Base-by-base conservation (phyloP, 345 rosid genomes). In the Clarkia xantiana region DNA sequence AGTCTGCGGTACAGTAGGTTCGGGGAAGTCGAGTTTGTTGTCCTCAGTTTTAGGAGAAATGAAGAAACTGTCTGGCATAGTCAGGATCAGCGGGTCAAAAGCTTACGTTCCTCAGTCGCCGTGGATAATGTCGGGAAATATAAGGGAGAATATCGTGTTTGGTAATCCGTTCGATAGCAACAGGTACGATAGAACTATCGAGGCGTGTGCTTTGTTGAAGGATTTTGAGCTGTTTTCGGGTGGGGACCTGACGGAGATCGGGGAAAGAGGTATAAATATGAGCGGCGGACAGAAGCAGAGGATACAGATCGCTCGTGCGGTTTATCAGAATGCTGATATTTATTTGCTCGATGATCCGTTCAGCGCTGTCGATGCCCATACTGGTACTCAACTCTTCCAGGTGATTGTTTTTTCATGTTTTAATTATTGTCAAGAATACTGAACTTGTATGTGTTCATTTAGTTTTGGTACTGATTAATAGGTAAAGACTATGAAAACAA, bases 271-370 rank as follows among this genome's bases (percentile, higher is more conserved):
- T 23, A 85, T 89, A 40, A 89, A 89, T 64, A 80, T 89, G 97
- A 89, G 97, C 57, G 97, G 97, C 18, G 97, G 97, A 61, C 95
- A 89, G 65, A 89, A 89, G 62, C 97, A 89, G 63, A 73, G 97
- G 68, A 82, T 85, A 62, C 97, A 89, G 52, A 78, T 89, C 64
- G 94, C 97, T 52, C 83, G 94, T 15, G 95, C 97, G 14, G 83
- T 78, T 60, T 89, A 89, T 65, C 90, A 89, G 49, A 80, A 89
- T 61, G 94, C 97, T 40, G 97, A 89, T 52, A 71, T 89, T 36
- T 89, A 85, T 71, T 67, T 89, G 13, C 80, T 89, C 0, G 97
- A 89, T 60, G 97, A 89, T 51, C 97, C 95, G 49, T 89, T 89
- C 77, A 89, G 97, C 40, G 95, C 95, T 0, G 97, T 89, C 45